phyloP scores from a whole-genome alignment of 148 eudicot species.

The Dianthus caryophyllus region DNA sequence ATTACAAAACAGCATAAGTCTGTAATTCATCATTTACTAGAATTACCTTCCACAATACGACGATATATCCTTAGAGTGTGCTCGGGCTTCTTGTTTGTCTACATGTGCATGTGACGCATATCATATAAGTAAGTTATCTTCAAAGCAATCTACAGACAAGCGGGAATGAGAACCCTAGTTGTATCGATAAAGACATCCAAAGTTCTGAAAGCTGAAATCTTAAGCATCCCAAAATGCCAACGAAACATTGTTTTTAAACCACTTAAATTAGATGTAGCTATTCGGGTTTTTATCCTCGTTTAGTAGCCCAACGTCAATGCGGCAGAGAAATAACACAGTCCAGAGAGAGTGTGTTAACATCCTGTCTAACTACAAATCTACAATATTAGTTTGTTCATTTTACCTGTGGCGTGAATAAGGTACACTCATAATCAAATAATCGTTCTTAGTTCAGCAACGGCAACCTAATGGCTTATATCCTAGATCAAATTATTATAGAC shows the following conservation, averaged over 20 bases:
- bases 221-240: not conserved
- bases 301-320: not conserved
- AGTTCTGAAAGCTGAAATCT: not conserved
- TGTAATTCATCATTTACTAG: not conserved
- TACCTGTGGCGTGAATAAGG: not conserved
- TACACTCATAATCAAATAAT: not conserved
- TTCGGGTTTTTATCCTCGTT: not conserved
- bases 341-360: not conserved
- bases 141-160: not conserved
- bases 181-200: constrained; percentile 5
- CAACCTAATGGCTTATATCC: not conserved
- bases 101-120: constrained; percentile 17
- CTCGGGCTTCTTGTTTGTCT: constrained; percentile 94
- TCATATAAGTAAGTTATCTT: constrained; percentile 1
- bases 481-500: not conserved
- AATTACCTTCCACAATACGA: constrained; percentile 85
- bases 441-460: not conserved
- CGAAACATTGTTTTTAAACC: not conserved
- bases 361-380: not conserved
- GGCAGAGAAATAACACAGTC: not conserved
- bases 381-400: not conserved
- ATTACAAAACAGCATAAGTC: not conserved
- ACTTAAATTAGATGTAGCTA: not conserved
- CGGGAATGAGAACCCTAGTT: not conserved
- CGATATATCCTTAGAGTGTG: constrained; percentile 88